Evolutionary conservation across 2,329 filamentous ascomycete species (phyloP).

Genomic region (Macroventuria anomochaeta): DNA sequence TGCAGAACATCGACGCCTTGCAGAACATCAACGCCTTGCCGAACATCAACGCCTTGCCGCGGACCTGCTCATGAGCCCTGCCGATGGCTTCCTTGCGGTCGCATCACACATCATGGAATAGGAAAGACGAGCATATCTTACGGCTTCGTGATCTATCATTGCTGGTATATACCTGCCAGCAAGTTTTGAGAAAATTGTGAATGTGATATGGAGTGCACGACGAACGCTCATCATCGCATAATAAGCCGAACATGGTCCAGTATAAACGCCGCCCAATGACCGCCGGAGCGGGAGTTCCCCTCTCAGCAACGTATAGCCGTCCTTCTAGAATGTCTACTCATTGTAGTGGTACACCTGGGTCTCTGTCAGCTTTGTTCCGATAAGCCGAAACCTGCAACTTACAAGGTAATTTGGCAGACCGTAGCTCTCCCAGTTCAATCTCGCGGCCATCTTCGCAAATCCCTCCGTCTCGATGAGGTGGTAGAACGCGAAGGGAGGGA

Average conservation of each 20-base stretch:
- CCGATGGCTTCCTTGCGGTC: no score
- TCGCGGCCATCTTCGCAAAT: constrained; percentile 94
- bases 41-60: no score
- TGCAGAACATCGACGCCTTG: no score
- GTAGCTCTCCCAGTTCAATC: constrained; percentile 82
- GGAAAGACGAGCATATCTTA: no score
- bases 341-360: constrained; percentile 86
- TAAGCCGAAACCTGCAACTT: no score
- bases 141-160: constrained; percentile 9
- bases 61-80: no score
- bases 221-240: constrained; percentile 12
- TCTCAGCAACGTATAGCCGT: constrained; percentile 7
- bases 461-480: constrained; percentile 97
- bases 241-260: constrained; percentile 8
- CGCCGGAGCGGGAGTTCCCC: constrained; percentile 16
- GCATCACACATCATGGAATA: no score
- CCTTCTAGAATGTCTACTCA: no score
- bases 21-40: no score
- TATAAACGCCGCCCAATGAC: constrained; percentile 45
- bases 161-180: constrained; percentile 20
- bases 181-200: constrained; percentile 12
- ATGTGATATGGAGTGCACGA: constrained; percentile 19
- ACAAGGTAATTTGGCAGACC: constrained; percentile 99
- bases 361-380: no score
- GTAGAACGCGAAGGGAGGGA: constrained; percentile 94